Conservation (phyloP, 1,284 basidiomycete species). For the Ustilago loliicola region DNA sequence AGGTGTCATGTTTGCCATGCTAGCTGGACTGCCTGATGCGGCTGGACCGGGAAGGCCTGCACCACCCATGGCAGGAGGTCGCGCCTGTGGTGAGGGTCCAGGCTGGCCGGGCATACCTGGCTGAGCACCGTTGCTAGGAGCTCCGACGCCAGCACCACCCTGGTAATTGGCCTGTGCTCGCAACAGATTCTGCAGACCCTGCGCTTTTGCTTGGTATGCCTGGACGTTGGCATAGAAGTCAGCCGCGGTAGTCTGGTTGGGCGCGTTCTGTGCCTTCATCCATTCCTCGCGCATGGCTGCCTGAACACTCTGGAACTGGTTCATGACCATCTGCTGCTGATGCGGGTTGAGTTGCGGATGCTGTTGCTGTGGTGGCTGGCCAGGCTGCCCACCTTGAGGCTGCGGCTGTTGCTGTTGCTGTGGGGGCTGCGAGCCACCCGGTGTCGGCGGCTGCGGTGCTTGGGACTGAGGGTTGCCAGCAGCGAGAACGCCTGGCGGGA, state of each 20-base stretch:
- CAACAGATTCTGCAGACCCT: conserved; percentile 57
- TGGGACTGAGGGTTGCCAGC: conserved; percentile 30
- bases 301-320: conserved; percentile 62
- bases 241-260: conserved; percentile 58
- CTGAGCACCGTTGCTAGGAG: conserved; percentile 29
- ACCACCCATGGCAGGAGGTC: conserved; percentile 39
- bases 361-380: conserved; percentile 43
- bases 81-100: conserved; percentile 34
- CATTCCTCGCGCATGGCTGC: conserved; percentile 61
- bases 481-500: conserved; percentile 28
- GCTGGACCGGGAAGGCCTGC: conserved; percentile 24
- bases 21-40: conserved; percentile 42
- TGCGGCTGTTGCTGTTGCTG: conserved; percentile 36
- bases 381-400: conserved; percentile 23
- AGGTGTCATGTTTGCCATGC: conserved; percentile 47
- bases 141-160: conserved; percentile 27
- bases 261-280: conserved; percentile 65
- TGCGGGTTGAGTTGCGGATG: conserved; percentile 60
- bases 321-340: conserved; percentile 64
- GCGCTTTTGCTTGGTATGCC: conserved; percentile 60
- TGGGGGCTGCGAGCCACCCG: conserved; percentile 24
- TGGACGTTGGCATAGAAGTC: conserved; percentile 63
- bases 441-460: conserved; percentile 35
- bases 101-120: conserved; percentile 45
- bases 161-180: conserved; percentile 55